These are phyloP conservation scores for maize (Zea mays) DNA, from an alignment of 176 grass and related monocot genomes.

Conservation along the genomic window DNA sequence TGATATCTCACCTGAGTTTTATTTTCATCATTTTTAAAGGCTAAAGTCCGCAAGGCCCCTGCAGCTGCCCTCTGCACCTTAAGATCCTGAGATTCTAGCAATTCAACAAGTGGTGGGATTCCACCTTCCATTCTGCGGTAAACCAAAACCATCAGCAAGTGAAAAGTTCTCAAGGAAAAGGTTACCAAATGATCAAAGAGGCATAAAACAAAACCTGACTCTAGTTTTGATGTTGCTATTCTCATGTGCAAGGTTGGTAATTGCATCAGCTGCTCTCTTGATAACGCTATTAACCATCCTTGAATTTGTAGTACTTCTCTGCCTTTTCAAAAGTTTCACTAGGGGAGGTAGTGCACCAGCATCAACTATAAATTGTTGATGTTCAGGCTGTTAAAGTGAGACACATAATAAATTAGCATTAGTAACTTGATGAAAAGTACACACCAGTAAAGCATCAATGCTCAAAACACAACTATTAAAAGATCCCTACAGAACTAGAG, in stretches of 20 bases:
- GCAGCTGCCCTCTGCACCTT: constrained; percentile 99
- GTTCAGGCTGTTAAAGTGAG: constrained; percentile 79
- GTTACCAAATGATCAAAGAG: not conserved
- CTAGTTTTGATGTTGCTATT: constrained; percentile 99
- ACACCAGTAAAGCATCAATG: not conserved
- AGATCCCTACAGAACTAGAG: constrained; percentile 1
- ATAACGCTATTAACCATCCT: constrained; percentile 89
- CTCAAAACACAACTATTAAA: constrained; percentile 19
- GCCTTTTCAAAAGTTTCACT: constrained; percentile 82
- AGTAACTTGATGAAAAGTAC: constrained; percentile 17
- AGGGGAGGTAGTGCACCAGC: constrained; percentile 89
- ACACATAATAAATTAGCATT: constrained; percentile 14
- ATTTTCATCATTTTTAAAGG: constrained; percentile 99
- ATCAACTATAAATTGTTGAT: constrained; percentile 98
- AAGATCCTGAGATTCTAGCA: constrained; percentile 87
- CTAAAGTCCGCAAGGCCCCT: constrained; percentile 88
- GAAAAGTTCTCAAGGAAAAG: constrained; percentile 5
- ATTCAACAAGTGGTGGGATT: constrained; percentile 94
- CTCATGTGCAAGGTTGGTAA: constrained; percentile 99
- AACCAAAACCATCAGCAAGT: constrained; percentile 39
- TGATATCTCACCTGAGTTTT: constrained; percentile 67
- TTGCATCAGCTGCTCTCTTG: constrained; percentile 98
- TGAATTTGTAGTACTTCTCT: constrained; percentile 59
- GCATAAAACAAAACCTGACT: constrained; percentile 63
- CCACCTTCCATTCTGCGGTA: constrained; percentile 88